Percentiles rank a stretch among this genome's conserved stretches.
Conservation (phyloP, 208 protist species). For the Porcisia hertigi region DNA sequence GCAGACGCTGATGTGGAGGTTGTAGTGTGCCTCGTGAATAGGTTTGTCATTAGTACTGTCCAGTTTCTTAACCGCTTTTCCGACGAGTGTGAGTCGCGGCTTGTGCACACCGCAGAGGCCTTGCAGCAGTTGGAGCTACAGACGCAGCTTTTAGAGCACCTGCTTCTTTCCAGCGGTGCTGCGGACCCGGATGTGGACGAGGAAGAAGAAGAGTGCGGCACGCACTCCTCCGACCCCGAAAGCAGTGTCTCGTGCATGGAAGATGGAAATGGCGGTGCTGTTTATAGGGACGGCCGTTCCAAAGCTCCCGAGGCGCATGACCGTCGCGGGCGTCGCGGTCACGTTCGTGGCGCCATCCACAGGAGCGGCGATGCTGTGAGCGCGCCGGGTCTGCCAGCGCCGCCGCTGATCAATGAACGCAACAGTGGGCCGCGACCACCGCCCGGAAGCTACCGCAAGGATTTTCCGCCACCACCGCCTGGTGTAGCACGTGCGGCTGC, state of each 20-base stretch:
- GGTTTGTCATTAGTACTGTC: conserved; percentile 71
- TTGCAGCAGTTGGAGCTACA: conserved; percentile 72
- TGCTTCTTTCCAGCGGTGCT: conserved; percentile 42
- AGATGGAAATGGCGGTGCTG: background rate
- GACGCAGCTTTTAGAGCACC: conserved; percentile 69
- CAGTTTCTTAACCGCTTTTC: conserved; percentile 88
- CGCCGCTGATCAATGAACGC: background rate
- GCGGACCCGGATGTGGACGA: conserved; percentile 17
- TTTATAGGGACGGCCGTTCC: background rate
- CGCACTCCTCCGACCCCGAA: background rate
- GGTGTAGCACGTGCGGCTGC: conserved; percentile 14
- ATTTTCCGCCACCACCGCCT: conserved; percentile 16
- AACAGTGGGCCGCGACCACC: conserved; percentile 1
- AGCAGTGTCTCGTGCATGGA: background rate
- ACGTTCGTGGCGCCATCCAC: background rate
- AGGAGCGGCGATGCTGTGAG: background rate
- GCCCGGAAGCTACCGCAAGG: conserved; percentile 16
- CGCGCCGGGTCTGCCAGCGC: background rate
- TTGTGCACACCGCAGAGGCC: conserved; percentile 39
- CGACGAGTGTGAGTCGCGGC: conserved; percentile 64
- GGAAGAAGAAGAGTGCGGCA: conserved; percentile 6
- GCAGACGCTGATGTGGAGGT: conserved; percentile 43
- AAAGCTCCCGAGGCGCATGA: conserved; percentile 15
- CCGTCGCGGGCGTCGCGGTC: conserved; percentile 4
- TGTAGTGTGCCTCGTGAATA: conserved; percentile 67